Evolutionary conservation across 2,329 filamentous ascomycete genomes (phyloP).

Genomic region (Albifimbria verrucaria): DNA sequence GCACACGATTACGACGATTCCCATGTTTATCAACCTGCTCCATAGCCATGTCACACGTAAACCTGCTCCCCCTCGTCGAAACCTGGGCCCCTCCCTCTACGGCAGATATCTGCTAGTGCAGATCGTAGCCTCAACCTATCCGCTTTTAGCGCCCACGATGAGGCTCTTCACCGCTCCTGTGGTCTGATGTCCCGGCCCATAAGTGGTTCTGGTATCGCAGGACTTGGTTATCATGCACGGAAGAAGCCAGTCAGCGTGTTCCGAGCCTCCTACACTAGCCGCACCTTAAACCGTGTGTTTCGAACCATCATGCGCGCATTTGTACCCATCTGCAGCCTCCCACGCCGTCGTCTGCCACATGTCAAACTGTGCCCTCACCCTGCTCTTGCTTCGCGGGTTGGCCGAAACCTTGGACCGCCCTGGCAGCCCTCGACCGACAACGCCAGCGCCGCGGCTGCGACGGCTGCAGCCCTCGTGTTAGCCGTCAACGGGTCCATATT

Average conservation of each 20-base stretch:
- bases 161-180: neutral
- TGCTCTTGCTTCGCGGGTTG: slow-evolving; percentile 21
- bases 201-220: neutral
- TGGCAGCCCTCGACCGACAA: slow-evolving; percentile 34
- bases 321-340: slow-evolving; percentile 22
- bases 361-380: slow-evolving; percentile 19
- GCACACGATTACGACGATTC: neutral
- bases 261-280: too few species aligned
- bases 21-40: too few species aligned
- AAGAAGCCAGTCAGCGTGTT: neutral
- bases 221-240: neutral
- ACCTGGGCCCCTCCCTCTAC: too few species aligned
- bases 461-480: slow-evolving; percentile 45
- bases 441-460: slow-evolving; percentile 40
- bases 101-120: neutral
- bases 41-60: too few species aligned
- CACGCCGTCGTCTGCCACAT: slow-evolving; percentile 19
- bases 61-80: too few species aligned
- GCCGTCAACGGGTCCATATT: slow-evolving; percentile 34
- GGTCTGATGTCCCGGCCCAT: neutral
- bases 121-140: neutral
- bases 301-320: slow-evolving; percentile 18
- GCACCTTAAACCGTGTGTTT: slow-evolving; percentile 10
- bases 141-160: neutral
- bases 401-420: slow-evolving; percentile 23